Percentiles rank a stretch among this genome's conserved stretches.
These are phyloP conservation scores for Alloascoidea hylecoeti DNA, from an alignment of 805 yeast genomes.

Conservation along the genomic window DNA sequence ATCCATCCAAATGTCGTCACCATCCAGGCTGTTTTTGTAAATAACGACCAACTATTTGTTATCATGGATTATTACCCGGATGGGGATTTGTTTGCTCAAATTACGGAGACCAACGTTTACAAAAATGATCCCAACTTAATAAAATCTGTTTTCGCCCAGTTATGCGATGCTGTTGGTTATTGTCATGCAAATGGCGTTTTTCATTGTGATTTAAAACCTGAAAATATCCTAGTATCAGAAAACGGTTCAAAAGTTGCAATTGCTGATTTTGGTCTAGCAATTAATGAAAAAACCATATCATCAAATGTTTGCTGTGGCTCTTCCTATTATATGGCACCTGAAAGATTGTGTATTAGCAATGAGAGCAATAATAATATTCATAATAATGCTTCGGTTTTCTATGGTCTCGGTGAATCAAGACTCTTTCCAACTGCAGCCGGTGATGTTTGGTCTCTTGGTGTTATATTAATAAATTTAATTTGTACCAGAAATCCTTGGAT, in stretches of 20 bases:
- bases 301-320: constrained; percentile 77
- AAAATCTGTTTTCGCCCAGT: constrained; percentile 54
- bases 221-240: constrained; percentile 61
- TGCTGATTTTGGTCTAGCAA: constrained; percentile 88
- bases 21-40: constrained; percentile 58
- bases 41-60: constrained; percentile 37
- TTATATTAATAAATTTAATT: constrained; percentile 64
- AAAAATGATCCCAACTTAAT: constrained; percentile 32
- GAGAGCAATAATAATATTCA: constrained; percentile 18
- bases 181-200: constrained; percentile 76
- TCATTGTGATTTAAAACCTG: constrained; percentile 94
- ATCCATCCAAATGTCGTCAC: constrained; percentile 66
- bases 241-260: constrained; percentile 41
- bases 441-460: constrained; percentile 81
- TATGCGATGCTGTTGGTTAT: constrained; percentile 69
- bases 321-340: constrained; percentile 89
- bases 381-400: constrained; percentile 6
- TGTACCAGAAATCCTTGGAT: constrained; percentile 90
- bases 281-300: constrained; percentile 39
- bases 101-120: constrained; percentile 49
- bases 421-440: constrained; percentile 60
- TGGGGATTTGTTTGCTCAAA: constrained; percentile 79
- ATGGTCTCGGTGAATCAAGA: constrained; percentile 9
- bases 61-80: constrained; percentile 78
- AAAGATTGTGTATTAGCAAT: constrained; percentile 20